Base-by-base conservation (phyloP, 805 yeast genomes). In the Sporopachydermia lactativora region DNA sequence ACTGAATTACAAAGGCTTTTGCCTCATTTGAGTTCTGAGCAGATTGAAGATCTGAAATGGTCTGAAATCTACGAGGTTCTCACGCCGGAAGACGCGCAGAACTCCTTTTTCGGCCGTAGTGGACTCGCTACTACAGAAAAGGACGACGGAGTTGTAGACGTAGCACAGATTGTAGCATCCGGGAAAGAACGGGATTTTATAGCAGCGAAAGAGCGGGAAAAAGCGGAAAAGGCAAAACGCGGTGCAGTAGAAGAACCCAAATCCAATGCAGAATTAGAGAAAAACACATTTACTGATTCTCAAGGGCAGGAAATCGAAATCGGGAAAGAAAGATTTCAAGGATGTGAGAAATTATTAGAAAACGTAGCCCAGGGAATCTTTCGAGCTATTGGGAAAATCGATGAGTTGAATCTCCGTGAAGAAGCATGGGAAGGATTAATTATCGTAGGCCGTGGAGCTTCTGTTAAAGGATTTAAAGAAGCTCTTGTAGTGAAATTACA, bases 251-350 rank as follows among this genome's bases (percentile, higher is more conserved):
- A 55, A 19, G 62, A 52, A 35, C 55, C 54, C 11, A 46, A 47
- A 17, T 46, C 61, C 40, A 88, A 89, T 59, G 65, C 71, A 34
- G 89, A 84, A 52, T 57, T 78, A 43, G 89, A 81, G 50, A 68
- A 62, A n/a, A 88, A 86, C 57, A 55, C 66, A 4, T 89, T 88
- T 53, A 54, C 64, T 19, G 94, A 82, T 58, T 58, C 68, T 5
- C 52, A 58, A 3, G 81, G 83, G 3, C 62, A 69, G 39, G 61
- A 62, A 41, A 54, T 81, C n/a, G 63, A 64, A 4, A 75, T 89
- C n/a, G 97, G 97, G 2, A 81, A 77, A 45, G 95, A 86, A 61
- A 68, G 97, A 50, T 89, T 89, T 59, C 78, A 73, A 54, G 97
- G 96, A 1, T 64, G 81, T 31, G 75, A 70, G 37, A 65, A 60